Evolutionary conservation across 495 filamentous ascomycete species (phyloP), one percentile per base, ranked within the genome.

Genomic region (Penicillium manginii): DNA sequence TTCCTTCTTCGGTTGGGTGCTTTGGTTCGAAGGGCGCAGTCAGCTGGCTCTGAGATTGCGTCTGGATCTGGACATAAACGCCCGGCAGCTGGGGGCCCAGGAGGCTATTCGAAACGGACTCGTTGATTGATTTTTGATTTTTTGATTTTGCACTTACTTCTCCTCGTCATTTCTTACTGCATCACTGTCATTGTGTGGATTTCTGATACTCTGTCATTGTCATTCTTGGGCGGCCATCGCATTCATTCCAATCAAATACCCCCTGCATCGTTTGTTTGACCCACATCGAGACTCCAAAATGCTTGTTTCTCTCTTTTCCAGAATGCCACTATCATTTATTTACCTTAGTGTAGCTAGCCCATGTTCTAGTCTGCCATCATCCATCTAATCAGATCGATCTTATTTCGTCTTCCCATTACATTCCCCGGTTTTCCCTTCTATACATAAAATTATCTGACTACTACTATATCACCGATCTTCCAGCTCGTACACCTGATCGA

Each of bases 31-130:
- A 52, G 52, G 47, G 70, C 69, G 17, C 73, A 76, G 58, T 59
- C 69, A 14, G 63, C 52, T 22, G 48, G 50, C n/a, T 26, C 58
- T 15, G 51, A 17, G 18, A 49, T 50, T 18, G 40, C 43, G 8
- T 39, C 52, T 49, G 65, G 53, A 42, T 60, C 63, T 15, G 71
- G 73, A 9, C 70, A 72, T 43, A 81, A 81, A 63, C 64, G 75
- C 15, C 68, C 68, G 6, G 69, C 75, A 45, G 65, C 64, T 15
- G 72, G 63, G 33, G 64, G 59, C 29, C 58, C 70, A 7, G 67
- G 67, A 17, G 66, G 69, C 2, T 47, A 67, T 33, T 62, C 65
- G 23, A 80, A 80, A 54, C 73, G 77, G 29, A 69, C 59, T 47
- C 71, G 74, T 29, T 78, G 55, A 68, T 48, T 55, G 45, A 19